Conservation (phyloP, 129 eudicot species). For the Flaveria robusta region DNA sequence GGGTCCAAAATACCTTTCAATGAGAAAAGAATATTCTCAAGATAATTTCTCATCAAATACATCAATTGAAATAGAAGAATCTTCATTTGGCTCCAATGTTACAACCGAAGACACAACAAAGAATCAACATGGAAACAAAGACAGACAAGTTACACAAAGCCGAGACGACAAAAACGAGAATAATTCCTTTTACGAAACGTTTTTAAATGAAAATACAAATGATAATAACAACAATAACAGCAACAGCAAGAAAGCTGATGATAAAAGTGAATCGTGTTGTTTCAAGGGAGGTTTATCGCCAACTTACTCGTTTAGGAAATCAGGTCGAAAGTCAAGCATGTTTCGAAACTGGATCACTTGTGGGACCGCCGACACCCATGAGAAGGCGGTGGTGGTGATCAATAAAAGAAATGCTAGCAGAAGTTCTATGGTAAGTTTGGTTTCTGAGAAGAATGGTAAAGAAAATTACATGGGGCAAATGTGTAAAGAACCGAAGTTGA, state of each 20-base stretch:
- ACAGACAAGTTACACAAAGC: slow-evolving; percentile 6
- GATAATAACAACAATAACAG: slow-evolving; percentile 12
- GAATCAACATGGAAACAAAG: slow-evolving; percentile 36
- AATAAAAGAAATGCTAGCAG: slow-evolving; percentile 35
- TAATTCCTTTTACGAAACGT: slow-evolving; percentile 20
- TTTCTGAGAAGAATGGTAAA: slow-evolving; percentile 32
- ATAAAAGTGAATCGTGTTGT: slow-evolving; percentile 13
- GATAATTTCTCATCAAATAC: slow-evolving; percentile 39
- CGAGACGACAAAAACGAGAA: slow-evolving; percentile 29
- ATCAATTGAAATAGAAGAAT: slow-evolving; percentile 54
- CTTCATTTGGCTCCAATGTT: slow-evolving; percentile 57
- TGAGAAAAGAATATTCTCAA: slow-evolving; percentile 30
- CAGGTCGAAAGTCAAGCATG: slow-evolving; percentile 45
- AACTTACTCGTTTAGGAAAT: slow-evolving; percentile 35
- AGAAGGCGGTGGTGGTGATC: slow-evolving; percentile 46
- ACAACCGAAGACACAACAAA: slow-evolving; percentile 52
- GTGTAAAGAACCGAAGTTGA: slow-evolving; percentile 38
- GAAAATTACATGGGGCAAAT: slow-evolving; percentile 33
- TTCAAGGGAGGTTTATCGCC: slow-evolving; percentile 19
- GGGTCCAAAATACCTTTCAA: slow-evolving; percentile 32
- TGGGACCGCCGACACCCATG: slow-evolving; percentile 58
- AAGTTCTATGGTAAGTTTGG: slow-evolving; percentile 22
- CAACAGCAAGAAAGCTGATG: slow-evolving; percentile 35
- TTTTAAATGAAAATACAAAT: slow-evolving; percentile 17
- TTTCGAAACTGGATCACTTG: slow-evolving; percentile 62